Base-by-base conservation (phyloP, 768 basidiomycete genomes). In the Mycena amicta region DNA sequence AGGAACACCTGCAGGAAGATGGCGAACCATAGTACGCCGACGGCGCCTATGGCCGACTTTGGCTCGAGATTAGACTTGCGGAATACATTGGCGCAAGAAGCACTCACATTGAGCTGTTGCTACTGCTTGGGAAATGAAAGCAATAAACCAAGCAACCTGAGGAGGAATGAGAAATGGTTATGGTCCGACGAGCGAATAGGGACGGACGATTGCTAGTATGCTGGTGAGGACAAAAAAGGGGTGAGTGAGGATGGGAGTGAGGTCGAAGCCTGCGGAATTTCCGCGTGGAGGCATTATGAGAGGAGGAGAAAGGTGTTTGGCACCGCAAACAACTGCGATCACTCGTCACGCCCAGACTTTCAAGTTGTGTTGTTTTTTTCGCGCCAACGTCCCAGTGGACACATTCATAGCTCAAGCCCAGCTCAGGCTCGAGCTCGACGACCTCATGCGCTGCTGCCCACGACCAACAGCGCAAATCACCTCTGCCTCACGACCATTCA, bases 211-310 rank as follows among this genome's bases (percentile, higher is more conserved):
- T 29, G 93, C 79, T 49, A 97, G 82, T 53, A 94, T 82, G 59
- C 88, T 88, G 1, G 95, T 96, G 69, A 92, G 88, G 26, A 96
- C 80, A 70, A 96, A 95, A 69, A 96, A 82, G 69, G 95, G 94
- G 70, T 96, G 93, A 18, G 92, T 92, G 56, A 93, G 80, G 61
- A 96, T 90, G 60, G 92, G 93, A 1, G 89, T 92, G 56, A 94
- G 90, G 74, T 94, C 92, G 64, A 91, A 83, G n/a, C 90, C 79
- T 76, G 80, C 81, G 5, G 47, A 25, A 67, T 74, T 83, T 68
- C 76, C 80, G 66, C 82, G 80, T 62, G 82, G 83, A 72, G 82
- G 81, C 82, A 84, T 78, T 45, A 45, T 23, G 22, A 45, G 43
- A 45, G 22, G 43, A 45, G 22, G 43, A 5, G 13, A 15, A n/a